Conservation (phyloP, 2,329 filamentous ascomycete genomes). For the Colletotrichum melonis region DNA sequence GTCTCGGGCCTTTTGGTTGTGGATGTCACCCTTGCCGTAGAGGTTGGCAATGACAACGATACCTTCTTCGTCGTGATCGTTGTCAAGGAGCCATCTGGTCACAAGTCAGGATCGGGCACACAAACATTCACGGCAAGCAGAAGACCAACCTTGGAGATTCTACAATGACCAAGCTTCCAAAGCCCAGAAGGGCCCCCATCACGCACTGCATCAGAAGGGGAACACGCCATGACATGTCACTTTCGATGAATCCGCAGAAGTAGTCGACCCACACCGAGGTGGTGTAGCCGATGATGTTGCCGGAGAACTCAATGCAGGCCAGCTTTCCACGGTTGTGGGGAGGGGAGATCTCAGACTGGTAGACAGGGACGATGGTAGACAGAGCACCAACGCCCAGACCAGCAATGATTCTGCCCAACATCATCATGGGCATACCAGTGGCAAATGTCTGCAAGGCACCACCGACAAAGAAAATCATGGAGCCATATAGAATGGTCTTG, state of each 20-base stretch:
- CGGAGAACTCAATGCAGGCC: conserved; percentile 97
- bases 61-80: conserved; percentile 97
- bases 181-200: conserved; percentile 87
- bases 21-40: conserved; percentile 95
- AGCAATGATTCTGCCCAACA: conserved; percentile 82
- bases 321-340: conserved; percentile 96
- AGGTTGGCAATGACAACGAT: conserved; percentile 98
- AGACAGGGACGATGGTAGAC: conserved; percentile 92
- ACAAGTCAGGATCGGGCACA: conserved; percentile 16
- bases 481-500: conserved; percentile 92
- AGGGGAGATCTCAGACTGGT: conserved; percentile 95
- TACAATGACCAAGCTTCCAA: conserved; percentile 92
- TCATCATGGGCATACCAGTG: conserved; percentile 90
- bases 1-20: conserved; percentile 90
- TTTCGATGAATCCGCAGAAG: conserved; percentile 91
- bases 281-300: conserved; percentile 95
- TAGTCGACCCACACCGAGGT: conserved; percentile 99
- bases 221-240: conserved; percentile 88
- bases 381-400: conserved; percentile 89
- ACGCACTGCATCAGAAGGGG: conserved; percentile 92
- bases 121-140: conserved; percentile 3
- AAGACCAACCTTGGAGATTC: conserved; percentile 87
- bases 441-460: conserved; percentile 88
- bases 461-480: conserved; percentile 85
- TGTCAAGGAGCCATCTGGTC: conserved; percentile 91